Percentiles rank a stretch among this genome's conserved stretches.
These are phyloP conservation scores for Alnus glutinosa DNA, from an alignment of 306 rosid genomes.

Conservation along the genomic window DNA sequence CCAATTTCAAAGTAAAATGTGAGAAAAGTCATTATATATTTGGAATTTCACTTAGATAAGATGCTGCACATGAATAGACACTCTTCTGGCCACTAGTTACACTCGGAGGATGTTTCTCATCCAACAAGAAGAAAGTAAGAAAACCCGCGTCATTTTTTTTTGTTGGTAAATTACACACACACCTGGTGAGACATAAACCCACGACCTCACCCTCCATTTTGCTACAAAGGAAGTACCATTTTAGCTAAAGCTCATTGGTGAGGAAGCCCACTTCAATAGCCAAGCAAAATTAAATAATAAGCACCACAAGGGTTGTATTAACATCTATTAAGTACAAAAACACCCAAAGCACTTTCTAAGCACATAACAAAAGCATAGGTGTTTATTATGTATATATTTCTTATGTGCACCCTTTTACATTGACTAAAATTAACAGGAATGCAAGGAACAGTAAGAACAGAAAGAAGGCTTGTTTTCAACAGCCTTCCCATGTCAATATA, in stretches of 20 bases:
- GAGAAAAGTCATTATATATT: not conserved
- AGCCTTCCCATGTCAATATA: too few relatives aligned
- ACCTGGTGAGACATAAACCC: too few relatives aligned
- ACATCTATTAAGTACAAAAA: conserved; percentile 3
- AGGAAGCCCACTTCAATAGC: not conserved
- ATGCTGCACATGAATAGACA: not conserved
- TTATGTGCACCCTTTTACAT: not conserved
- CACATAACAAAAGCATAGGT: not conserved
- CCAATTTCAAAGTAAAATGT: not conserved
- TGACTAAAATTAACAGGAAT: not conserved
- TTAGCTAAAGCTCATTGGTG: too few relatives aligned
- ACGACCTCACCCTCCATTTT: too few relatives aligned
- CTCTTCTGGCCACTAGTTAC: not conserved
- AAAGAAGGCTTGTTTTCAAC: too few relatives aligned
- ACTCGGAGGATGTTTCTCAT: not conserved
- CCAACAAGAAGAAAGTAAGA: not conserved
- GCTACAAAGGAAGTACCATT: too few relatives aligned
- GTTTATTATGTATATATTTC: not conserved
- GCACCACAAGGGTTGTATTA: not conserved
- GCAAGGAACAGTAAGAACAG: not conserved
- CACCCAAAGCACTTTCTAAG: not conserved
- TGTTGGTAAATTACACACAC: too few relatives aligned
- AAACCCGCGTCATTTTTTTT: not conserved
- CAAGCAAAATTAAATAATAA: not conserved
- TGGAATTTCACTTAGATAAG: not conserved